Evolutionary conservation across 169 alveolate genomes (phyloP), one percentile per base, ranked within the genome.

Genomic region (Plasmodium billcollinsi): DNA sequence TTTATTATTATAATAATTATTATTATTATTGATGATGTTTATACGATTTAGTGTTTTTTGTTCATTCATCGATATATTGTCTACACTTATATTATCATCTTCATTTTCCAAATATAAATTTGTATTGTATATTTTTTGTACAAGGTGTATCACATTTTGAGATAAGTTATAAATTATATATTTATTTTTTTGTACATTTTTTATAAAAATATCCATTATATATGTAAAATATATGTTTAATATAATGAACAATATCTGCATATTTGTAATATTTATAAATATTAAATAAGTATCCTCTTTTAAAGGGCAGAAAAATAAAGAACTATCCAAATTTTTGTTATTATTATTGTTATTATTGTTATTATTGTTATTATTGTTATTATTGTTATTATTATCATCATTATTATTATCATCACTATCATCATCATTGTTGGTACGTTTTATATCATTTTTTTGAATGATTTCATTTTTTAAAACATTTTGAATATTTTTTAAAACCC

Each of bases 211-310:
- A 11, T 78, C 74, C 50, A 67, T 29, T 18, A 78, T 29, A 26
- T 18, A 45, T 20, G 89, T 78, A 78, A 78, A 78, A 45, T 66
- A 78, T 12, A 78, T 45, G 18, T 49, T 65, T 33, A 78, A 12
- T 14, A 78, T 15, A 9, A 78, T 78, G 47, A 65, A 78, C 7
- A 78, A 47, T 18, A 29, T 12, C 49, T 78, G 89, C 20, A 45
- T 4, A 52, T 78, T 78, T 0, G 65, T 12, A 3, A 78, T 78
- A 4, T 4, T 11, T 6, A 58, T 26, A 58, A 78, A 78, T 12
- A 47, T 50, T 24, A 78, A 59, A 24, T 78, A 78, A 2, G 89
- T 26, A 8, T 78, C 72, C 18, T 78, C 89, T 43, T 50, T 65
- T 12, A 78, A 33, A 0, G 58, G 61, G 3, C n/a, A 24, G 47